phyloP scores from a whole-genome alignment of 139 green algal species.

The Chlamydomonas schloesseri region DNA sequence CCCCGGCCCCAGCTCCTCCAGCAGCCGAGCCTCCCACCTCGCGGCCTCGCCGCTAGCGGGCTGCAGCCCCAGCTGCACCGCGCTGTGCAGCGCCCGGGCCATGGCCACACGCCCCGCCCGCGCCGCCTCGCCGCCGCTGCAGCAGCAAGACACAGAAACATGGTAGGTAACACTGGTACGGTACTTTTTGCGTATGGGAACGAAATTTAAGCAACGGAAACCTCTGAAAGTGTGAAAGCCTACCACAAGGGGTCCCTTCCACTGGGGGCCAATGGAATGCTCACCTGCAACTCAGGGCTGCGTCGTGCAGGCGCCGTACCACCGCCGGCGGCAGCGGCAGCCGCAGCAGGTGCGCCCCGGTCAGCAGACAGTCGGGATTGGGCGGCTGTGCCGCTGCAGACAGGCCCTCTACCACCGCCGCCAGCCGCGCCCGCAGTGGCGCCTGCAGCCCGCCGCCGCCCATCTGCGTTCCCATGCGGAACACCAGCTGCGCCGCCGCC shows the following conservation, averaged over 20 bases:
- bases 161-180: too few species aligned
- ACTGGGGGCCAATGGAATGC: too few species aligned
- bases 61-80: conserved; percentile 10
- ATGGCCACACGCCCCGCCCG: conserved; percentile 17
- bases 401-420: not conserved
- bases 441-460: not conserved
- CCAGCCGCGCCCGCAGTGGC: not conserved
- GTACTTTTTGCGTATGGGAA: too few species aligned
- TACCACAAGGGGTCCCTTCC: too few species aligned
- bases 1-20: not conserved
- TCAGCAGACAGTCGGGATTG: conserved; percentile 26
- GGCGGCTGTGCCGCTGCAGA: not conserved
- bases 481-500: conserved; percentile 10
- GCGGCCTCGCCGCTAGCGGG: not conserved
- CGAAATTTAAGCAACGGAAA: too few species aligned
- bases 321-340: conserved; percentile 1
- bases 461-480: not conserved
- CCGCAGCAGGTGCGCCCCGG: not conserved
- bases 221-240: too few species aligned
- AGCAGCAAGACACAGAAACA: too few species aligned
- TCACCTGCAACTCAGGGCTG: conserved; percentile 1
- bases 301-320: conserved; percentile 22
- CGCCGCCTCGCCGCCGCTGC: not conserved
- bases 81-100: conserved; percentile 20
- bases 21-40: not conserved